These are phyloP conservation scores for Microcos paniculata DNA, from an alignment of 345 rosid species.

Conservation along the genomic window DNA sequence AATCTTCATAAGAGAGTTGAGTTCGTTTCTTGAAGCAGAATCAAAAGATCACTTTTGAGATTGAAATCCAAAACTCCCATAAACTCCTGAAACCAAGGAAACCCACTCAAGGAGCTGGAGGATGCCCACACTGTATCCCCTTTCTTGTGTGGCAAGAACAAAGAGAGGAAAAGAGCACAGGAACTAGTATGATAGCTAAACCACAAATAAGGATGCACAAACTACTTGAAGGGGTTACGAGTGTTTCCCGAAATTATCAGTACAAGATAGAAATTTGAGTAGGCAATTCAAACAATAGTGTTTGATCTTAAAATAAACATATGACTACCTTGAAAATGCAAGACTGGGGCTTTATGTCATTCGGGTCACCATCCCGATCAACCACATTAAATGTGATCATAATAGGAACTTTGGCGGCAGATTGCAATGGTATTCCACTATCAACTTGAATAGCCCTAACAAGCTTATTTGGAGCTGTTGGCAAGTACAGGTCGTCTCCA, in stretches of 20 bases:
- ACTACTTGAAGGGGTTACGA: not conserved
- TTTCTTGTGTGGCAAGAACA: not conserved
- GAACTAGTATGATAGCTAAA: not conserved
- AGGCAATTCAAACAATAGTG: not conserved
- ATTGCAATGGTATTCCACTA: conserved; percentile 98
- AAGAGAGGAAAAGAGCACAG: not conserved
- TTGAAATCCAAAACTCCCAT: not conserved
- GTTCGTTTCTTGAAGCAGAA: not conserved
- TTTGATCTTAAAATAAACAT: not conserved
- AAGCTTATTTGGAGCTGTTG: conserved; percentile 91
- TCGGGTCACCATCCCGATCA: conserved; percentile 72
- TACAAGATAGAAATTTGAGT: not conserved
- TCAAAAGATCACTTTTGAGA: not conserved
- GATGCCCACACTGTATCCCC: not conserved
- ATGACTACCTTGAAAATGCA: conserved; percentile 91
- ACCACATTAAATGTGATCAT: conserved; percentile 90
- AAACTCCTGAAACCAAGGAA: not conserved
- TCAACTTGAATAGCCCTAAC: conserved; percentile 85
- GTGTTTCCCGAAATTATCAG: not conserved
- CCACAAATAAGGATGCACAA: not conserved
- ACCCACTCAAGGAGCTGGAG: not conserved
- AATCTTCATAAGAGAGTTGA: not conserved
- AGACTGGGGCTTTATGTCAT: conserved; percentile 77
- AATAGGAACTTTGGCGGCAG: conserved; percentile 98
- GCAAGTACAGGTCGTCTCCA: conserved; percentile 90